Base-by-base conservation (phyloP, 1,284 basidiomycete genomes). In the Cutaneotrichosporon sp. region DNA sequence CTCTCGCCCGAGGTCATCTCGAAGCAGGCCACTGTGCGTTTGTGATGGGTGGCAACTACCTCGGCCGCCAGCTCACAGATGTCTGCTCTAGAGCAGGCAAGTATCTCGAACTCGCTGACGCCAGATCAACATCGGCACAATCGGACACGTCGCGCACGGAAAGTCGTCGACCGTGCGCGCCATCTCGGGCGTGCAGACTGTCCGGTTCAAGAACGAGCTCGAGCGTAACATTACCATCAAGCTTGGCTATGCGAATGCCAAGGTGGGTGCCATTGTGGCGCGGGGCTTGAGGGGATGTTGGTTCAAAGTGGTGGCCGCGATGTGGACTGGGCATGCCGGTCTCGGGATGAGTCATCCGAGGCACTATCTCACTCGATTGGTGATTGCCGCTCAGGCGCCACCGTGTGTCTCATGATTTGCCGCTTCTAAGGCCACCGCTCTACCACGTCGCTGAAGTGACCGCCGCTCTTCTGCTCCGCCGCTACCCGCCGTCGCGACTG, bases 161-260 rank as follows among this genome's bases (percentile, higher is more conserved):
- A 98, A 99, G 84, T 97, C 94, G 60, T 98, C 96, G 9, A 96
- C 98, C 59, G 97, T 98, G 68, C 96, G 98, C 82, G 96, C 96
- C 56, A 98, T 99, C 81, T 98, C 96, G 18, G 96, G 96, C n/a
- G 96, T 98, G 14, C 90, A 92, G 87, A 99, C 96, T 34, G 96
- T 99, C 64, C 87, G 96, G 74, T 99, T 99, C 84, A 99, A 99
- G 86, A 98, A 97, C 81, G 97, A 99, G 82, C 86, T 97, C 62
- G 93, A 97, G 67, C 85, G 96, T 71, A 99, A 99, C 83, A 99
- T 99, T 75, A 99, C 97, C 53, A 99, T 99, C 84, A 99, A 99
- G 84, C 87, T 99, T 56, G 97, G 85, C 72, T 99, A 99, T 80
- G 96, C 96, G 58, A 99, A 98, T 73, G 97, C 97, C 60, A 98